These are phyloP conservation scores for Inonotus obliquus DNA, from an alignment of 1,284 basidiomycete species.

Conservation along the genomic window DNA sequence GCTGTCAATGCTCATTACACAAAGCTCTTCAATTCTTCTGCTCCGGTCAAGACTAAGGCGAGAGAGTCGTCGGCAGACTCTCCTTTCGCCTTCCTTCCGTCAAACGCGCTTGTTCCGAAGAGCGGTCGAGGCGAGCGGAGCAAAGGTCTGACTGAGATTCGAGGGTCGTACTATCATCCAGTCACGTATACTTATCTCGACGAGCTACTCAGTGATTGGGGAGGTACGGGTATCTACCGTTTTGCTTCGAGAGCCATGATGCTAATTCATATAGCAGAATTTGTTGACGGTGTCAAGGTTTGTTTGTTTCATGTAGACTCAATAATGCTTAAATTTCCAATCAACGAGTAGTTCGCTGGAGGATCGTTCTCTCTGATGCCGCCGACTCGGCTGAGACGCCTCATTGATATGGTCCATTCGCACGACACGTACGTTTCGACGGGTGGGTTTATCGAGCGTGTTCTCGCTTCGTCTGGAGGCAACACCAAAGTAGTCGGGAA, in stretches of 20 bases:
- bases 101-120: constrained; percentile 30
- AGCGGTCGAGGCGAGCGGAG: constrained; percentile 23
- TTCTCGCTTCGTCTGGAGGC: constrained; percentile 35
- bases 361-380: constrained; percentile 44
- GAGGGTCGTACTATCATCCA: constrained; percentile 37
- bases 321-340: neutral
- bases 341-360: constrained; percentile 32
- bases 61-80: constrained; percentile 9
- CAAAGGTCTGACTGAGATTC: constrained; percentile 37
- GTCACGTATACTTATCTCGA: constrained; percentile 37
- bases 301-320: too few relatives aligned
- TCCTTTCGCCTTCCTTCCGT: constrained; percentile 28
- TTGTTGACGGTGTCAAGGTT: constrained; percentile 41
- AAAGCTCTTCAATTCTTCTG: neutral
- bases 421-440: constrained; percentile 39
- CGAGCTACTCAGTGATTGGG: constrained; percentile 36
- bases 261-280: constrained; percentile 23
- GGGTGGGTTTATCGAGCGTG: constrained; percentile 41
- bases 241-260: neutral
- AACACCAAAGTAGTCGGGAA: constrained; percentile 33
- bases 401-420: constrained; percentile 39
- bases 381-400: constrained; percentile 30
- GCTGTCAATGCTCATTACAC: neutral
- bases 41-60: neutral
- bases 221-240: constrained; percentile 17